Conservation (phyloP, 176 grass and related monocot species). For the Aegilops sharonensis region DNA sequence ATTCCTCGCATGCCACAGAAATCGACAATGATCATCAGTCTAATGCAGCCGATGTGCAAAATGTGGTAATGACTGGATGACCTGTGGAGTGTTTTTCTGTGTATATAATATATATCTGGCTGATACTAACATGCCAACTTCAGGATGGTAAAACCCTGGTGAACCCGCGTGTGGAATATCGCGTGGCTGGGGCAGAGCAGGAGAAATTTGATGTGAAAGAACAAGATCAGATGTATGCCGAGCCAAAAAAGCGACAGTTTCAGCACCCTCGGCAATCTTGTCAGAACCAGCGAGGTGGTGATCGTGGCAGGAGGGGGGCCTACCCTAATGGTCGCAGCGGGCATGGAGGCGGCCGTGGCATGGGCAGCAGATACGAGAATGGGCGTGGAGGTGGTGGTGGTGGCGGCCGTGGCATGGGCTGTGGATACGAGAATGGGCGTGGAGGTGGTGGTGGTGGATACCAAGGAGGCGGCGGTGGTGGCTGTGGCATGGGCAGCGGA, state of each 20-base stretch:
- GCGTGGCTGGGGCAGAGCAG: constrained; percentile 36
- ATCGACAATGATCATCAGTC: constrained; percentile 29
- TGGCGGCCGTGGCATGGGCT: not conserved
- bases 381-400: constrained; percentile 1
- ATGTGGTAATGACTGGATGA: constrained; percentile 25
- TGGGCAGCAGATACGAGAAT: constrained; percentile 25
- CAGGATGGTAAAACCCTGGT: constrained; percentile 38
- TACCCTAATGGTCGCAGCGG: constrained; percentile 50
- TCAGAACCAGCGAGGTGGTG: constrained; percentile 43
- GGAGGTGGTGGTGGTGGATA: constrained; percentile 4
- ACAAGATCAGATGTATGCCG: constrained; percentile 33
- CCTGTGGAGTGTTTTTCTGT: not conserved
- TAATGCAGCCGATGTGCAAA: constrained; percentile 22
- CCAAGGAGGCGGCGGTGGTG: not conserved
- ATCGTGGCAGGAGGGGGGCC: constrained; percentile 41
- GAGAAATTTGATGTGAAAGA: constrained; percentile 51
- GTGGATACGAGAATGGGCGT: too few species aligned
- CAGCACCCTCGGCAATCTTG: constrained; percentile 25
- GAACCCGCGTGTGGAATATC: constrained; percentile 27
- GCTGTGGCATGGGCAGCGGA: constrained; percentile 19
- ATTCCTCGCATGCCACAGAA: constrained; percentile 21
- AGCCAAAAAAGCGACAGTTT: constrained; percentile 47
- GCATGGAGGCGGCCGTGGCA: constrained; percentile 42
- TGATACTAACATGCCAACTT: constrained; percentile 12
- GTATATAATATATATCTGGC: not conserved